Percentiles rank a stretch among this genome's conserved stretches.
Conservation (phyloP, 768 basidiomycete genomes). For the Cystofilobasidium bisporidii region DNA sequence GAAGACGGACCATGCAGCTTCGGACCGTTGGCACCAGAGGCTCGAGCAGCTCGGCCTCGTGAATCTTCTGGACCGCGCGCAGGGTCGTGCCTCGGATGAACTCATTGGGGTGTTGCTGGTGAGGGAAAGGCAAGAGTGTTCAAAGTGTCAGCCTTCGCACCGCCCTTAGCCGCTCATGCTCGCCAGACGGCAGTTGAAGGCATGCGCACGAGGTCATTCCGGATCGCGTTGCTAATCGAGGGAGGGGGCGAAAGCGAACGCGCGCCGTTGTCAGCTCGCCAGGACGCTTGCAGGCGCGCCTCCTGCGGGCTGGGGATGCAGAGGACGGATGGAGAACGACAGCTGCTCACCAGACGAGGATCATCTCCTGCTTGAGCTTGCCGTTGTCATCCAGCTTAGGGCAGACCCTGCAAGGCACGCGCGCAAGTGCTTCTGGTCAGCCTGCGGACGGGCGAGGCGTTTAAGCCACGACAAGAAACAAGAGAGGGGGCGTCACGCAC, state of each 20-base stretch:
- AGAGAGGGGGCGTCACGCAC: slow-evolving; percentile 31
- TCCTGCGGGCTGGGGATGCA: too few species aligned
- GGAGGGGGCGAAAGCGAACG: slow-evolving; percentile 20
- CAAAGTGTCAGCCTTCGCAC: too few species aligned
- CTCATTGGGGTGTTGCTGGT: slow-evolving; percentile 96
- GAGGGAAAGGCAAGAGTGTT: background rate
- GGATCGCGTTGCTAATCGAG: slow-evolving; percentile 75
- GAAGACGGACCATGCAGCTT: slow-evolving; percentile 55
- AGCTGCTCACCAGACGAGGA: slow-evolving; percentile 92
- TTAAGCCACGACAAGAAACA: background rate
- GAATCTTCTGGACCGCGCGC: slow-evolving; percentile 89
- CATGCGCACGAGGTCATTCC: slow-evolving; percentile 78
- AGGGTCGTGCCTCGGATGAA: slow-evolving; percentile 98
- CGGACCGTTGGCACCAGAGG: slow-evolving; percentile 90
- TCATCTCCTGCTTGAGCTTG: slow-evolving; percentile 99
- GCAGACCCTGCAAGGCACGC: slow-evolving; percentile 55
- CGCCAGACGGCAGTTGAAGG: too few species aligned
- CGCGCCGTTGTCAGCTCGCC: too few species aligned
- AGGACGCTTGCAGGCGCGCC: too few species aligned
- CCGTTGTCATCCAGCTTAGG: slow-evolving; percentile 95
- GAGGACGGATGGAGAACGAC: too few species aligned
- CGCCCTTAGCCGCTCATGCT: too few species aligned
- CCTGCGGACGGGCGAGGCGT: background rate
- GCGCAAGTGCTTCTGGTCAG: background rate
- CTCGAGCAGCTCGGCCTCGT: slow-evolving; percentile 85